Conservation (phyloP, 1,284 basidiomycete genomes). For the Clitocybe nebularis region DNA sequence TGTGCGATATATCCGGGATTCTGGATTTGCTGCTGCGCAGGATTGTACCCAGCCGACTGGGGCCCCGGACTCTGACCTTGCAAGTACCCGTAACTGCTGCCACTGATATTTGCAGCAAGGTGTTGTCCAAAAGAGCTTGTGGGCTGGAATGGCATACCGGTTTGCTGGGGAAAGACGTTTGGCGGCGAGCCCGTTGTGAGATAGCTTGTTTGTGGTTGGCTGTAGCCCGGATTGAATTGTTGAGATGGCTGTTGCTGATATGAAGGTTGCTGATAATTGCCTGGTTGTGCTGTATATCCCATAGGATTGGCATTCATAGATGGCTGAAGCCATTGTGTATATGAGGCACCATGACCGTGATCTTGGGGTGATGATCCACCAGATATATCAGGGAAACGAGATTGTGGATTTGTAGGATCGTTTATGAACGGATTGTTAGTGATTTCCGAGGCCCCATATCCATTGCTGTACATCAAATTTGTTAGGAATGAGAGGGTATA, state of each 20-base stretch:
- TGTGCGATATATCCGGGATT: constrained; percentile 43
- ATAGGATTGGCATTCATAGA: constrained; percentile 15
- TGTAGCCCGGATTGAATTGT: constrained; percentile 21
- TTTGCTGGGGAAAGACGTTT: constrained; percentile 14
- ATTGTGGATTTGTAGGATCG: constrained; percentile 39
- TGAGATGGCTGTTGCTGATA: constrained; percentile 29
- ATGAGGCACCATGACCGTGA: constrained; percentile 23
- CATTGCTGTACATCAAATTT: constrained; percentile 34
- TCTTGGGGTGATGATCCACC: constrained; percentile 22
- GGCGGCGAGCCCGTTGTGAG: constrained; percentile 15
- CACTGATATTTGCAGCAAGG: constrained; percentile 32
- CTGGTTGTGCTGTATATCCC: constrained; percentile 22
- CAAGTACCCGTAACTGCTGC: constrained; percentile 42
- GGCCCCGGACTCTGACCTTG: constrained; percentile 26
- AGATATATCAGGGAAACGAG: constrained; percentile 52
- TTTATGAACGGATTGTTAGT: constrained; percentile 58
- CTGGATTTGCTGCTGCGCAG: constrained; percentile 37
- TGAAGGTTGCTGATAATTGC: constrained; percentile 26
- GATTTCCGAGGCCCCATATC: constrained; percentile 30
- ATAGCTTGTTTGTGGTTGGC: constrained; percentile 16
- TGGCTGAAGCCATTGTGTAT: constrained; percentile 28
- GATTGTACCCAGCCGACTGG: constrained; percentile 26
- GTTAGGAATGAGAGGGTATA: constrained; percentile 7
- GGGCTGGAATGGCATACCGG: constrained; percentile 30
- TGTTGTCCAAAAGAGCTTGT: constrained; percentile 37